These are phyloP conservation scores for Candida dubliniensis DNA, from an alignment of 1,139 yeast genomes.

Conservation along the genomic window DNA sequence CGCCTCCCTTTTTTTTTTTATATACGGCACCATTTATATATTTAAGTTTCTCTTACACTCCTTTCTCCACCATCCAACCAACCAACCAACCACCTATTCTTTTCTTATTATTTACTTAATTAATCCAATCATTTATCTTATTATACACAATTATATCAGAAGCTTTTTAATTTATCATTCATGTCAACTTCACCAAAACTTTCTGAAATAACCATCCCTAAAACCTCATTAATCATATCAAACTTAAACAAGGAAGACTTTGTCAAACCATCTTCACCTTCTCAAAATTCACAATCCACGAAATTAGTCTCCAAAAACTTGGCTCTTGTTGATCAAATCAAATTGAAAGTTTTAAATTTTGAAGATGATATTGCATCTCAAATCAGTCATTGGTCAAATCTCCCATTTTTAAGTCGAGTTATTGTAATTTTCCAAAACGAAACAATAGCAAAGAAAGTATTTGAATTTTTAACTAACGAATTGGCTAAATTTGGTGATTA, in stretches of 20 bases:
- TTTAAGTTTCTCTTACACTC: no score
- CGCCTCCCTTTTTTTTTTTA: no score
- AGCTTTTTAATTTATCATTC: not conserved
- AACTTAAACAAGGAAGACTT: constrained; percentile 37
- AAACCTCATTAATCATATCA: constrained; percentile 41
- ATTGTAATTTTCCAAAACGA: constrained; percentile 42
- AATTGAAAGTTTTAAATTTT: constrained; percentile 31
- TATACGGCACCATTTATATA: no score
- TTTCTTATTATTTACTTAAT: no score
- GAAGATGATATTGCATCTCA: constrained; percentile 28
- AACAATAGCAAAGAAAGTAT: constrained; percentile 28
- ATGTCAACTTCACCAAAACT: not conserved
- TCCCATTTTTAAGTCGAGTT: constrained; percentile 43
- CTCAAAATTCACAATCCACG: constrained; percentile 3
- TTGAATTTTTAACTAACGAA: constrained; percentile 20
- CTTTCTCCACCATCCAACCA: no score
- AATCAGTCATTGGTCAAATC: constrained; percentile 46
- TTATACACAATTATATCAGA: no score
- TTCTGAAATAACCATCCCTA: constrained; percentile 11
- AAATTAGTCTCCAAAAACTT: constrained; percentile 14
- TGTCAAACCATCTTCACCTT: constrained; percentile 15
- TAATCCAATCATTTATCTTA: no score
- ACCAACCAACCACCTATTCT: no score
- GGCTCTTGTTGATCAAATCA: constrained; percentile 38
- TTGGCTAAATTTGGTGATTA: not conserved